Evolutionary conservation across 2,329 filamentous ascomycete genomes (phyloP), one percentile per base, ranked within the genome.

Genomic region (Monilinia fructigena): DNA sequence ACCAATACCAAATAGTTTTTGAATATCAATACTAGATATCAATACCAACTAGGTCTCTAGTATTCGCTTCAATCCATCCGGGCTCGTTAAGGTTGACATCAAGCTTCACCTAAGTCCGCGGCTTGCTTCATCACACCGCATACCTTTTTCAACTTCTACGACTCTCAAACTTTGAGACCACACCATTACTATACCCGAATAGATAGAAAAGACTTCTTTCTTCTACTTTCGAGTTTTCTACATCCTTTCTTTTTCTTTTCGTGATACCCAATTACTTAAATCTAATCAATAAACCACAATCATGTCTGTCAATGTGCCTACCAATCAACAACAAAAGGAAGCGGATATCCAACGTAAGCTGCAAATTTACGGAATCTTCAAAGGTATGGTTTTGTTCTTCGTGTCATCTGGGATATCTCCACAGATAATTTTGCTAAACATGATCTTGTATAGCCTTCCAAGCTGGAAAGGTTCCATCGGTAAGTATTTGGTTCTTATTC

Each of bases 321-420:
- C 70, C 48, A 65, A 76, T 42, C 47, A 70, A 31, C 71, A 71
- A 63, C 62, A 65, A 60, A 77, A 75, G 71, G 72, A 76, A 67
- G 72, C 70, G 6, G 86, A 97, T 77, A 89, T 98, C 80, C 95
- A 95, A 80, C 87, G 88, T 77, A 99, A 99, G 83, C 88, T 99
- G 62, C 93, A 97, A 80, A 80, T 98, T 48, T 99, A 96, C 75
- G 95, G 94, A 75, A 97, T 98, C 78, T 86, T 89, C 79, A 81
- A 84, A 72, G 85, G 85, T 88, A 78, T 68, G 14, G 38, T 38
- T 59, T n/a, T 38, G n/a, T 48, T 23, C n/a, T 38, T 28, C 52
- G 48, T 56, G 31, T 54, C 64, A 48, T 28, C 62, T 28, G 45
- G 12, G 55, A n/a, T 20, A 23, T 48, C 23, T 23, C 28, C 16